Evolutionary conservation across 352 stramenopile genomes (phyloP).

Genomic region (Pythium volutum): DNA sequence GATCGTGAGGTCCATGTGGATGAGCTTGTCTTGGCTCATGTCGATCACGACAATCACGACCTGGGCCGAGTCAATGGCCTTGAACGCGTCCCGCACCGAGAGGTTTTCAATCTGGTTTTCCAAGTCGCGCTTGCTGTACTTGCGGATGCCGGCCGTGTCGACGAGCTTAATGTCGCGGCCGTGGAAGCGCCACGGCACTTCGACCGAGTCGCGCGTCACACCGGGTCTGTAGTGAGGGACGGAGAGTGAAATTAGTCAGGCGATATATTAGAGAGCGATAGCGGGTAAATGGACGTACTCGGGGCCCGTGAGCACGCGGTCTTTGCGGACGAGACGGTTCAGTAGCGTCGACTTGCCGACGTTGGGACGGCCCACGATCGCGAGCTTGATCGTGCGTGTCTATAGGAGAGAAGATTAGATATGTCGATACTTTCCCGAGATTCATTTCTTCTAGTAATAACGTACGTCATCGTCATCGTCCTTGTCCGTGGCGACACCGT

Average conservation of each 20-base stretch:
- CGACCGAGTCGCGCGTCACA: slow-evolving; percentile 78
- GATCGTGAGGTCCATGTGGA: slow-evolving; percentile 86
- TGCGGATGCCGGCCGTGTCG: slow-evolving; percentile 78
- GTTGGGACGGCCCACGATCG: slow-evolving; percentile 77
- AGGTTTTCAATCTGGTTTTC: slow-evolving; percentile 84
- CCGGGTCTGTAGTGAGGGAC: slow-evolving; percentile 43
- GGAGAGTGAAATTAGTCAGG: neutral
- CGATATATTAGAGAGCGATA: neutral
- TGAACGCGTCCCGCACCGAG: slow-evolving; percentile 77
- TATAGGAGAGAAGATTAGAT: slow-evolving; percentile 16
- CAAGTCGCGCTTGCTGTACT: slow-evolving; percentile 83
- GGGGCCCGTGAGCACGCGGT: slow-evolving; percentile 76
- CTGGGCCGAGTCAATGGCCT: slow-evolving; percentile 75
- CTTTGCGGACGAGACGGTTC: slow-evolving; percentile 78
- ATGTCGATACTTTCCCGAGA: neutral
- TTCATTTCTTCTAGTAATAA: slow-evolving; percentile 6
- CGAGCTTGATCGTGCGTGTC: slow-evolving; percentile 66
- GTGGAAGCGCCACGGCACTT: slow-evolving; percentile 77
- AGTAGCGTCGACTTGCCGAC: slow-evolving; percentile 81
- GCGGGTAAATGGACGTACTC: slow-evolving; percentile 31
- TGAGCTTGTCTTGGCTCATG: slow-evolving; percentile 78
- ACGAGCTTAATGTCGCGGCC: slow-evolving; percentile 74
- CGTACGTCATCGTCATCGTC: slow-evolving; percentile 59
- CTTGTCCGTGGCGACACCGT: slow-evolving; percentile 26
- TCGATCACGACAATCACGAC: slow-evolving; percentile 82